Evolutionary conservation across 176 grass and related monocot species (phyloP), one percentile per base, ranked within the genome.

Genomic region (Tillandsia leiboldiana): DNA sequence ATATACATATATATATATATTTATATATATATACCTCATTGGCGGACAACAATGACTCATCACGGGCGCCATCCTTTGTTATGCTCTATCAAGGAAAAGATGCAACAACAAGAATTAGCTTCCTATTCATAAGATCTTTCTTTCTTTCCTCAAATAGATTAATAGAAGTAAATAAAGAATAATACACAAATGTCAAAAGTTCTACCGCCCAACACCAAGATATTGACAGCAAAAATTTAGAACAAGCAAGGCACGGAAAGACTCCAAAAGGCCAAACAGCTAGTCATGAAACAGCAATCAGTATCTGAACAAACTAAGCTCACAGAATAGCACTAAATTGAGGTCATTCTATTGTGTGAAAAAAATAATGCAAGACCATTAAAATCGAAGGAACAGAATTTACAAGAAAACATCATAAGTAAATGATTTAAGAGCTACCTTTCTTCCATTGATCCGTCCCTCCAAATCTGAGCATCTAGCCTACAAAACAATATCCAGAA

Each of bases 391-490:
- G 52, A 11, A 54, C 52, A 54, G 10, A n/a, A 58, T 15, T 17
- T 18, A 15, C 15, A 7, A 61, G 56, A 61, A 61, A 61, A 17
- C 22, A 61, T 6, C 48, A 20, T 28, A 51, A 61, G 67, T 64
- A 12, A 11, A 67, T n/a, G 64, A 9, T 61, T 78, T 49, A 51
- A 67, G 6, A 76, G 51, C 11, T 84, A 96, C 94, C 94, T 84
- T 99, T 84, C 81, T 87, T 49, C 77, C 81, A 11, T 82, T 80
- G 12, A 81, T 48, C 64, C 83, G 86, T 50, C 42, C 67, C 70
- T 93, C 89, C 67, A 99, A 68, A 75, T 85, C 94, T 54, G 87
- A 88, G 76, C 77, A 87, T 70, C 79, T 87, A 47, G 87, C 84
- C 94, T 99, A 79, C 72, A 75, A 18, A 74, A 70, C 42, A 76